phyloP scores from a whole-genome alignment of 78 protist species.

The Dictyostelium capitatum region DNA sequence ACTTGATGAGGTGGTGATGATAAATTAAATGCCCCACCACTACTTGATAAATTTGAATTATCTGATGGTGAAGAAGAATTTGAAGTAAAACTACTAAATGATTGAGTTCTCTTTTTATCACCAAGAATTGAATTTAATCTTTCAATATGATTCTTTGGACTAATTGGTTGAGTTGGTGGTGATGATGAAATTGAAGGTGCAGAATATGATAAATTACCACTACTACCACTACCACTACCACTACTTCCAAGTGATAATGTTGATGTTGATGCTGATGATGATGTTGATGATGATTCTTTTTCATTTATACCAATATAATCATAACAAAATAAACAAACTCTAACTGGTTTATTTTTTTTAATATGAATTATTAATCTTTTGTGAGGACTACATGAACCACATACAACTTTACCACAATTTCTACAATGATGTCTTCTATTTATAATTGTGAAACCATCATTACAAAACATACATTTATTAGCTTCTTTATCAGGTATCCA shows the following conservation, averaged over 20 bases:
- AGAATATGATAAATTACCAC: background rate
- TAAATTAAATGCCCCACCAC: background rate
- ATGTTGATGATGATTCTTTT: background rate
- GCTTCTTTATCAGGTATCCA: constrained; percentile 84
- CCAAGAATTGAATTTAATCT: constrained; percentile 4
- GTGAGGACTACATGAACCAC: constrained; percentile 71
- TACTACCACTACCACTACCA: background rate
- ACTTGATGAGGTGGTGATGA: background rate
- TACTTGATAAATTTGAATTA: background rate
- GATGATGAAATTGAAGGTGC: background rate
- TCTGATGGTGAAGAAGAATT: background rate
- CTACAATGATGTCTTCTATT: constrained; percentile 85
- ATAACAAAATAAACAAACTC: constrained; percentile 73
- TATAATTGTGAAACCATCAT: constrained; percentile 69
- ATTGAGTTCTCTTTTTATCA: background rate
- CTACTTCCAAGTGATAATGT: background rate
- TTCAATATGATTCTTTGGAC: constrained; percentile 10
- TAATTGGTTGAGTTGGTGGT: background rate
- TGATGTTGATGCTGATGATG: background rate
- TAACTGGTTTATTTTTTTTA: constrained; percentile 51
- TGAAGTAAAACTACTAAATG: background rate
- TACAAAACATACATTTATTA: constrained; percentile 73
- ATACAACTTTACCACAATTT: constrained; percentile 84
- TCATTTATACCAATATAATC: constrained; percentile 52
- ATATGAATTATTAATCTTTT: constrained; percentile 26